Base-by-base conservation (phyloP, 352 stramenopile genomes). In the Elongisporangium anandrum region DNA sequence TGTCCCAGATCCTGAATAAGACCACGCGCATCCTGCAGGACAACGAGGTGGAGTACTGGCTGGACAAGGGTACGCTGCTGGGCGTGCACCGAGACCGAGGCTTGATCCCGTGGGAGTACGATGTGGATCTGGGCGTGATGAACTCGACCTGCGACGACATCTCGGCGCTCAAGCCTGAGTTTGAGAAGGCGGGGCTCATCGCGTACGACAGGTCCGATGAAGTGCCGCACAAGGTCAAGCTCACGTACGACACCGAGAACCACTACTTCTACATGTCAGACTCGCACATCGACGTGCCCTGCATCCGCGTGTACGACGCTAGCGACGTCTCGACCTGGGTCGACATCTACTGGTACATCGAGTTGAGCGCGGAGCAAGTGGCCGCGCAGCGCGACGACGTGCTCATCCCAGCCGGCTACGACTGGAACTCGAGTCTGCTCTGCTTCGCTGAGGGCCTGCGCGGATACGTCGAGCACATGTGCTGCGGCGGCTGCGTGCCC, bases 231-330 rank as follows among this genome's bases (percentile, higher is more conserved):
- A 90, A 92, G 59, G 79, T 88, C 50, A 90, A 92, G 65, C 74
- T 92, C 59, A 92, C 82, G 58, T 92, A 90, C 60, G 82, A 92
- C 64, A 92, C 79, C 21, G 82, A 92, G 75, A 90, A 89, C 66
- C 76, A 85, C 67, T 60, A 84, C 45, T 87, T 92, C 47, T 92
- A 92, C 70, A 90, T 76, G 78, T 92, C 82, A 8, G 82, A 92
- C 54, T 70, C 78, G 23, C 72, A 75, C 52, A 74, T 92, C 56
- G 78, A 92, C 54, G 82, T 90, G 57, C 82, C 82, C 22, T 92
- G 82, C 54, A 85, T 92, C 48, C 79, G 82, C 29, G 77, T 92
- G 57, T 90, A 92, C 58, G 82, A 92, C 56, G 54, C 70, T 15
- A 60, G 56, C 24, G 82, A 92, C 54, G 48, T 74, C 1, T 74